phyloP scores from a whole-genome alignment of 2,329 filamentous ascomycete species.

The Trichoderma sp. region DNA sequence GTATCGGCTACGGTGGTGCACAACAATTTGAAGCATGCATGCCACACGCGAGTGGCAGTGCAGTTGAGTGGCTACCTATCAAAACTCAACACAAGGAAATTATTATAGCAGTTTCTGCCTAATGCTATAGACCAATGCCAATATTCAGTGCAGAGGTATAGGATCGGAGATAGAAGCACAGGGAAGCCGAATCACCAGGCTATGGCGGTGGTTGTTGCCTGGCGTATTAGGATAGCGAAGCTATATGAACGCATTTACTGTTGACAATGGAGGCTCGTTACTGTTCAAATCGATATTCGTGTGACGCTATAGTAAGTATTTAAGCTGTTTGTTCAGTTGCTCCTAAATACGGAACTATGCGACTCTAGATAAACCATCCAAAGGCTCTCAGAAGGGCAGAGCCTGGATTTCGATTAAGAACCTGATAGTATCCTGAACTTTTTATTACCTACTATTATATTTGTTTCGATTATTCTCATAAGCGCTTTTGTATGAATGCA shows the following conservation, averaged over 20 bases:
- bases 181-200: too few species aligned
- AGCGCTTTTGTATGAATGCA: not conserved
- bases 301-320: not conserved
- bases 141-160: not conserved
- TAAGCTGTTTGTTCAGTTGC: not conserved
- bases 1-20: not conserved
- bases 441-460: rapidly evolving
- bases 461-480: not conserved
- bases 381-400: not conserved
- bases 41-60: not conserved
- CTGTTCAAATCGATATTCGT: not conserved
- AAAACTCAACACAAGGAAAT: not conserved
- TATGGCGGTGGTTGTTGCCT: not conserved
- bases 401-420: not conserved
- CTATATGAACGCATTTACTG: not conserved
- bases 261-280: not conserved
- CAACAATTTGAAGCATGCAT: not conserved
- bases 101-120: not conserved
- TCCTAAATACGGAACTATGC: not conserved
- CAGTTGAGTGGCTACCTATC: not conserved
- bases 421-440: not conserved
- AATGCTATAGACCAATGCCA: too few species aligned
- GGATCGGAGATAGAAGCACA: not conserved
- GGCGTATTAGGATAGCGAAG: not conserved
- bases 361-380: too few species aligned